These are phyloP conservation scores for Yamadazyma mexicana DNA, from an alignment of 1,139 yeast genomes.

Conservation along the genomic window DNA sequence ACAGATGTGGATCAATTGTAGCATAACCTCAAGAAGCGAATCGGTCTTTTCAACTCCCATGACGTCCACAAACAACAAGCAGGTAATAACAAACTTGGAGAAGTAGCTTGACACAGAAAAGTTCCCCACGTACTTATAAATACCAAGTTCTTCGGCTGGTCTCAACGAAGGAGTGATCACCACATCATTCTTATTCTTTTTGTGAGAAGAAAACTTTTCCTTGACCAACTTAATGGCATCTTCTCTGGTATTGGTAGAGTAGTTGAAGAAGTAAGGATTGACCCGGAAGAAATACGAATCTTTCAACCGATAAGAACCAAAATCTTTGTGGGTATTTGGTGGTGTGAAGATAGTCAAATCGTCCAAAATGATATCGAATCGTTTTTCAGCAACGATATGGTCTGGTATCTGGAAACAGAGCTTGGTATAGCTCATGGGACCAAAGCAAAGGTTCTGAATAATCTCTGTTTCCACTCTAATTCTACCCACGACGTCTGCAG, in stretches of 20 bases:
- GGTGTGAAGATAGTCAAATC: slow-evolving; percentile 62
- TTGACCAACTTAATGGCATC: slow-evolving; percentile 64
- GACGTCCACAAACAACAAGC: slow-evolving; percentile 43
- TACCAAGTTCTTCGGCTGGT: slow-evolving; percentile 29
- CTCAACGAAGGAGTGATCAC: slow-evolving; percentile 48
- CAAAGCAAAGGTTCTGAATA: slow-evolving; percentile 76
- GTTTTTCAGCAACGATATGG: slow-evolving; percentile 66
- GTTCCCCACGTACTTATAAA: slow-evolving; percentile 34
- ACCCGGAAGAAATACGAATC: slow-evolving; percentile 53
- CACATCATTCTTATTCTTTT: slow-evolving; percentile 32
- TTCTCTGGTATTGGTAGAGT: slow-evolving; percentile 74
- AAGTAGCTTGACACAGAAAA: slow-evolving; percentile 56
- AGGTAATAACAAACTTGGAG: slow-evolving; percentile 49
- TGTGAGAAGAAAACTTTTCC: slow-evolving; percentile 31
- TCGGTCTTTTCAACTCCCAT: slow-evolving; percentile 49
- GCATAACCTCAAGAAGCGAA: slow-evolving; percentile 52
- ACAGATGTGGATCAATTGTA: slow-evolving; percentile 71
- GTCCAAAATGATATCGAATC: slow-evolving; percentile 66
- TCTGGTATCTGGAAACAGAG: slow-evolving; percentile 73
- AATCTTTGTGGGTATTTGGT: slow-evolving; percentile 64
- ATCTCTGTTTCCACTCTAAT: slow-evolving; percentile 65
- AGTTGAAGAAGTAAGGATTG: slow-evolving; percentile 83
- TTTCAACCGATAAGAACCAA: slow-evolving; percentile 70
- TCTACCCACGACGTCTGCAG: slow-evolving; percentile 52
- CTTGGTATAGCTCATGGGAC: slow-evolving; percentile 70